Evolutionary conservation across 176 grass and related monocot genomes (phyloP), one percentile per base, ranked within the genome.

Genomic region (Hordeum marinum): DNA sequence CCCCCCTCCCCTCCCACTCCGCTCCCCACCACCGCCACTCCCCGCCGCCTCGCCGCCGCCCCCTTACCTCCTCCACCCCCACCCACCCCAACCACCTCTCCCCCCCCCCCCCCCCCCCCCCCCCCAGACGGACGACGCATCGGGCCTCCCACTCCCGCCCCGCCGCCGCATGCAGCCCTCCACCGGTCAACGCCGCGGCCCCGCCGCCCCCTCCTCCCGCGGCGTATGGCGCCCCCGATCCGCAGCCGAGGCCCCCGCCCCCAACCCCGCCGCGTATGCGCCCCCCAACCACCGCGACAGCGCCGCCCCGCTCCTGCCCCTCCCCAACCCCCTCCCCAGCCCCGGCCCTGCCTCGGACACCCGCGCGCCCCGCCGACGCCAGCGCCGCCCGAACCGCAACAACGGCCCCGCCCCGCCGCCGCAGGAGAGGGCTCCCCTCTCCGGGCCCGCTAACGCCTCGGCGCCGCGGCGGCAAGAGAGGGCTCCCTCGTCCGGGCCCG

Each of bases 221-320:
- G 60, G 68, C 21, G 80, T 91, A 21, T 98, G 95, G 95, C 80
- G 89, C 5, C 91, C 93, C 11, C 89, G 92, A 71, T 32, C 48
- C 84, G 18, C 65, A 0, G 34, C 40, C 26, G 25, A 9, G 17
- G 17, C 57, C 40, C 3, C 40, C 29, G 9, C 45, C 37, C n/a
- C 15, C 27, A 35, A 24, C 61, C 39, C 23, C 62, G 27, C 27
- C 14, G 25, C 63, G 1, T 17, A 17, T 27, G 27, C 29, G 2
- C 2, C 45, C 37, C n/a, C 15, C 50, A 85, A 84, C 37, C 8
- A 27, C 35, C 35, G 21, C 9, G 35, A 70, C 36, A 70, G 23
- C 67, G 1, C 60, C 36, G 29, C 35, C 37, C 82, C 84, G 11
- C 43, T 83, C 84, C 50, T 77, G 24, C 57, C 72, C 50, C 48